Conservation (phyloP, 1,284 basidiomycete species). For the Xerocomus amazonicus region DNA sequence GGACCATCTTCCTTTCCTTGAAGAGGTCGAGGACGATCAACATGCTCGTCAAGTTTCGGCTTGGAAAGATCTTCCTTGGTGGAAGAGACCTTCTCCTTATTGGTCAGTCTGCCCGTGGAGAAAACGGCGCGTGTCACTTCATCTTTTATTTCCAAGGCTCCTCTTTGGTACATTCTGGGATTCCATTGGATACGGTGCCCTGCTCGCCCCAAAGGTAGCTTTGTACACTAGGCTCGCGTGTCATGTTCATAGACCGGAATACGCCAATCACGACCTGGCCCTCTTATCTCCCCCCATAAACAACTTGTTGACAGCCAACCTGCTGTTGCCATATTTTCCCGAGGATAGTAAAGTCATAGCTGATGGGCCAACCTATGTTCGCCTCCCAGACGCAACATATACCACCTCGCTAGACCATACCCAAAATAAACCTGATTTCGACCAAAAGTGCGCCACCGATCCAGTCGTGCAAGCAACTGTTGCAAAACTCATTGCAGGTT, state of each 20-base stretch:
- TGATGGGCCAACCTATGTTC: background rate
- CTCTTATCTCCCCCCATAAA: background rate
- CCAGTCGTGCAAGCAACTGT: slow-evolving; percentile 70
- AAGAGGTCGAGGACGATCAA: slow-evolving; percentile 26
- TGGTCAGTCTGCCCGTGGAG: slow-evolving; percentile 48
- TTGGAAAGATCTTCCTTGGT: slow-evolving; percentile 52
- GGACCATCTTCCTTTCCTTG: background rate
- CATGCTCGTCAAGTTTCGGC: slow-evolving; percentile 27
- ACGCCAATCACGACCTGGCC: slow-evolving; percentile 24
- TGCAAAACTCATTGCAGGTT: slow-evolving; percentile 66
- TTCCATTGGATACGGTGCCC: slow-evolving; percentile 50
- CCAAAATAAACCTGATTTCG: slow-evolving; percentile 2
- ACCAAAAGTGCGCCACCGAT: slow-evolving; percentile 59
- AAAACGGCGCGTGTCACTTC: background rate
- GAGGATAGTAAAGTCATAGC: background rate
- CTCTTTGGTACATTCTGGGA: slow-evolving; percentile 50
- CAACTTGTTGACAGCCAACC: background rate
- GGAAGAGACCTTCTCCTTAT: slow-evolving; percentile 61
- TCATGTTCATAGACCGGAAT: slow-evolving; percentile 50
- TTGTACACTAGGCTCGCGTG: slow-evolving; percentile 58
- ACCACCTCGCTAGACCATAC: background rate
- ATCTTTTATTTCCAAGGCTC: slow-evolving; percentile 46
- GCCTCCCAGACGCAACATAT: slow-evolving; percentile 5
- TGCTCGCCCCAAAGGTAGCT: slow-evolving; percentile 64
- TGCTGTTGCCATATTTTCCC: background rate